Conservation (phyloP, 352 stramenopile genomes). For the Aphanomyces euteiches region DNA sequence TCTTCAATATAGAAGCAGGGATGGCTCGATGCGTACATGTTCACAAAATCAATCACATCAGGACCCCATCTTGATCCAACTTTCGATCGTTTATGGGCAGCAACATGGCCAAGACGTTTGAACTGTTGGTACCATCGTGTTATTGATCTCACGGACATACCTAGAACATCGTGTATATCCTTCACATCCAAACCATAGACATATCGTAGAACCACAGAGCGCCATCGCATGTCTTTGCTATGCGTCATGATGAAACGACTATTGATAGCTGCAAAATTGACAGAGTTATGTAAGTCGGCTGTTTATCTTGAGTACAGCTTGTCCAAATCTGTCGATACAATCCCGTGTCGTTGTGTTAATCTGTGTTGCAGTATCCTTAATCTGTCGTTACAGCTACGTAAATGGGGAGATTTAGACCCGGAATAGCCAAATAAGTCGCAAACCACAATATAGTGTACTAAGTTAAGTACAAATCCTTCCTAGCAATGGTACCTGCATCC, state of each 20-base stretch:
- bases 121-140: slow-evolving; percentile 27
- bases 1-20: slow-evolving; percentile 39
- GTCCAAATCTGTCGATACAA: no score
- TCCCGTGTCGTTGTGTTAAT: no score
- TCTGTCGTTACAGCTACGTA: no score
- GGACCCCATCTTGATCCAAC: neutral
- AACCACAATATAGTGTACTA: no score
- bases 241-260: slow-evolving; percentile 6
- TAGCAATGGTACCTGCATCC: no score
- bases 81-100: no score
- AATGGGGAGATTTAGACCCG: no score
- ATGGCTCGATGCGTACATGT: slow-evolving; percentile 30
- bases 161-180: slow-evolving; percentile 28
- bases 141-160: slow-evolving; percentile 8
- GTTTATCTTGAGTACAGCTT: no score
- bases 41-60: slow-evolving; percentile 26
- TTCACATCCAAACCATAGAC: slow-evolving; percentile 29
- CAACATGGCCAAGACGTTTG: slow-evolving; percentile 16
- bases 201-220: slow-evolving; percentile 31
- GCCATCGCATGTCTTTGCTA: slow-evolving; percentile 31
- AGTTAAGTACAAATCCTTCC: no score
- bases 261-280: neutral
- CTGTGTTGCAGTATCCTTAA: no score
- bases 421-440: no score
- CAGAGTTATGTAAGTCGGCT: neutral